These are phyloP conservation scores for Hyaloscypha finlandica DNA, from an alignment of 495 filamentous ascomycete genomes.

Conservation along the genomic window DNA sequence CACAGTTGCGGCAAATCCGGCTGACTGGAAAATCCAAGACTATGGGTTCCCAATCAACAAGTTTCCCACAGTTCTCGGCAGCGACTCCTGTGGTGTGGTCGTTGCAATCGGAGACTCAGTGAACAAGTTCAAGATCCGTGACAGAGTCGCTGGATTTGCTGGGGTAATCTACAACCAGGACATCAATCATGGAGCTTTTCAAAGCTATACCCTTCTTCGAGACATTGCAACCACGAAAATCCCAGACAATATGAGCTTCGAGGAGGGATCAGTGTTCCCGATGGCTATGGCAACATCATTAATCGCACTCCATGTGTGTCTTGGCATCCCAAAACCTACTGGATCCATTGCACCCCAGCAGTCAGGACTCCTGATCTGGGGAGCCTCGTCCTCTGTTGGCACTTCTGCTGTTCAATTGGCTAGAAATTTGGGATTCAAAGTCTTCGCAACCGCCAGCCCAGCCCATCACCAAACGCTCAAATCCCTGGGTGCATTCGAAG, in stretches of 20 bases:
- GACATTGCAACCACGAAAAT: constrained; percentile 39
- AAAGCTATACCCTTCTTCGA: constrained; percentile 45
- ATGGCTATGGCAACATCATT: constrained; percentile 72
- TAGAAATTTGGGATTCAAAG: constrained; percentile 41
- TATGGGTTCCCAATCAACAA: constrained; percentile 24
- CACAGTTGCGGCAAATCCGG: constrained; percentile 6
- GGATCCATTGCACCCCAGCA: background rate
- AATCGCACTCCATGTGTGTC: constrained; percentile 54
- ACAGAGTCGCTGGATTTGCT: constrained; percentile 43
- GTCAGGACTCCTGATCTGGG: constrained; percentile 45
- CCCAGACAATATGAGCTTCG: constrained; percentile 57
- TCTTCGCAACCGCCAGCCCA: constrained; percentile 52
- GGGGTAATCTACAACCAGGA: constrained; percentile 41
- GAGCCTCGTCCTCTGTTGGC: constrained; percentile 48
- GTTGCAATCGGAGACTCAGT: constrained; percentile 47
- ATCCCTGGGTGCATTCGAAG: constrained; percentile 47
- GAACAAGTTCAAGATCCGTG: constrained; percentile 46
- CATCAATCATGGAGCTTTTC: constrained; percentile 46
- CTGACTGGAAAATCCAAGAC: constrained; percentile 21
- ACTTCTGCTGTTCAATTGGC: constrained; percentile 45
- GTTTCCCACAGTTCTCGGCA: constrained; percentile 54
- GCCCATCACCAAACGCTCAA: constrained; percentile 46
- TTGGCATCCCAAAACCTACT: constrained; percentile 27
- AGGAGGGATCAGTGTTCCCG: constrained; percentile 70
- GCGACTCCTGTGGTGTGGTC: constrained; percentile 57